Evolutionary conservation across 2,329 filamentous ascomycete genomes (phyloP).

Genomic region (Colletotrichum sp.): DNA sequence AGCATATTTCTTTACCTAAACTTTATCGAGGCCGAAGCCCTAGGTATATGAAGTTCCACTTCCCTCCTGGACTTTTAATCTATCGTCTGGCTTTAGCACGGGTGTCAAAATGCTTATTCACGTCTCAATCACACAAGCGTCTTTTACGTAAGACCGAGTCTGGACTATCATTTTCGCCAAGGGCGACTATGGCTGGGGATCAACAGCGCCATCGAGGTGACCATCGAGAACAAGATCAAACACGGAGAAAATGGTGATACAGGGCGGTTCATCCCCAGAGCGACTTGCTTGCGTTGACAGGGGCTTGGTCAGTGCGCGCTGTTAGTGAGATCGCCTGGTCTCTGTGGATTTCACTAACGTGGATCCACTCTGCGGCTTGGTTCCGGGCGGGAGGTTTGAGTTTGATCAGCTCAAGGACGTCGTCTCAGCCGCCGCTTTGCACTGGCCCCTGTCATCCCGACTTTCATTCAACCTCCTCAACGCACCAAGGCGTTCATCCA

Average conservation of each 20-base stretch:
- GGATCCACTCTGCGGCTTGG: not conserved
- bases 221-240: slow-evolving; percentile 8
- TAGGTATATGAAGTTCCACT: not conserved
- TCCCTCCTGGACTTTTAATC: not conserved
- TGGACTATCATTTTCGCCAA: not conserved
- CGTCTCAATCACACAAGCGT: not conserved
- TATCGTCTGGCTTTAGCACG: not conserved
- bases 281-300: not conserved
- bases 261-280: slow-evolving; percentile 9
- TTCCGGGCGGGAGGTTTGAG: slow-evolving; percentile 9
- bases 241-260: slow-evolving; percentile 18
- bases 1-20: not conserved
- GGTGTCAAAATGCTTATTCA: not conserved
- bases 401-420: slow-evolving; percentile 26
- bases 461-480: not conserved
- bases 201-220: not conserved
- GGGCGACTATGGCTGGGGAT: not conserved
- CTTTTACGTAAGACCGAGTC: not conserved
- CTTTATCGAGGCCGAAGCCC: not conserved
- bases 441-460: slow-evolving; percentile 6
- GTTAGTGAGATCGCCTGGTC: not conserved
- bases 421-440: slow-evolving; percentile 24
- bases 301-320: not conserved
- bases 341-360: not conserved
- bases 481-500: not conserved